Percentiles rank a stretch among this genome's conserved stretches.
phyloP scores from a whole-genome alignment of 768 basidiomycete species.

The Suillus decipiens region DNA sequence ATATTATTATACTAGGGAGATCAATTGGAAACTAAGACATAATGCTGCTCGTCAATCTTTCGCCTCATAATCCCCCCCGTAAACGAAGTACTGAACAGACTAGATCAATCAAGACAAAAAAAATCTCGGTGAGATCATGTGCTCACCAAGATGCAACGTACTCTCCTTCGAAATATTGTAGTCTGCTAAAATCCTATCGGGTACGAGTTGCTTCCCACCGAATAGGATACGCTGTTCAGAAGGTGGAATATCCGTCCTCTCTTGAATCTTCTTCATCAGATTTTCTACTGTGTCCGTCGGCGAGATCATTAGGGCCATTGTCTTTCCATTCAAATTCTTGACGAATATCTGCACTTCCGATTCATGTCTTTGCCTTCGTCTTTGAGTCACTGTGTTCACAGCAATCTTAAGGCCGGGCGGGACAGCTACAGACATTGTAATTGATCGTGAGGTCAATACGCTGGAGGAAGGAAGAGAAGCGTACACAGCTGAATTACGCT shows the following conservation, averaged over 20 bases:
- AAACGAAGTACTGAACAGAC: conserved; percentile 9
- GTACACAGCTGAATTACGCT: conserved; percentile 16
- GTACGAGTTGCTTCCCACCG: conserved; percentile 40
- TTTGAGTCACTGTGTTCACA: not conserved
- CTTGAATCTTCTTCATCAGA: conserved; percentile 7
- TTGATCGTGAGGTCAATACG: not conserved
- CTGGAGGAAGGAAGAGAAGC: conserved; percentile 13
- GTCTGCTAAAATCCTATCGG: conserved; percentile 46
- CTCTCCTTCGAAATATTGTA: conserved; percentile 46
- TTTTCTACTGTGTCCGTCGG: conserved; percentile 8
- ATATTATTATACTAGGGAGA: not conserved
- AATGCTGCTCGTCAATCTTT: not conserved
- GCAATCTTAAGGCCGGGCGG: not conserved
- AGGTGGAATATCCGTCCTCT: conserved; percentile 5
- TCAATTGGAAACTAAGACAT: not conserved
- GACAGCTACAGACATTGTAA: conserved; percentile 2
- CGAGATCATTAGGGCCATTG: conserved; percentile 49
- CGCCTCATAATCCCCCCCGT: not conserved
- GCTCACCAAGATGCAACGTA: conserved; percentile 34
- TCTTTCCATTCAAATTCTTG: conserved; percentile 44
- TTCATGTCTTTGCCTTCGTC: conserved; percentile 32
- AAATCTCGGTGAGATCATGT: not conserved
- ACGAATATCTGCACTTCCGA: conserved; percentile 41
- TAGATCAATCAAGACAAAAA: not conserved
- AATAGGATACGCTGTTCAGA: conserved; percentile 12